Base-by-base conservation (phyloP, 139 green algal species). In the Chlorella sp. region DNA sequence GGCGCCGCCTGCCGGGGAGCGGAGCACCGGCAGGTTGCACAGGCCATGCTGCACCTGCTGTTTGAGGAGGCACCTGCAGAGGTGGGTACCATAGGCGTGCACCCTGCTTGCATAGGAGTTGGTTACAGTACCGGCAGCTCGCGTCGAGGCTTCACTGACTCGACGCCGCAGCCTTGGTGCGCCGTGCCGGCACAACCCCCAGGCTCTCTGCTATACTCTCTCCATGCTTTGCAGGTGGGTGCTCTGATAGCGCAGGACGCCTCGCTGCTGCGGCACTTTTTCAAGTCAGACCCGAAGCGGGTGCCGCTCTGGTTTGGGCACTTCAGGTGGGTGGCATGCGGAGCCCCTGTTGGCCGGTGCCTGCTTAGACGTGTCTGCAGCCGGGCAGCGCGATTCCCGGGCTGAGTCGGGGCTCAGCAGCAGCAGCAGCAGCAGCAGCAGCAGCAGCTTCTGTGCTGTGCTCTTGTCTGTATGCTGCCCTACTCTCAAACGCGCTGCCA, bases 231-330 rank as follows among this genome's bases (percentile, higher is more conserved):
- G 22, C 51, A 72, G 69, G 76, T 91, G 14, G 73, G 51, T 26
- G 24, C 48, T 17, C 76, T 87, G 69, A 30, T 91, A 34, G 56
- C 76, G 0, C 32, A 38, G n/a, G 74, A 87, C 16, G 24, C 76
- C 22, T 41, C 69, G 0, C 74, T 87, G 43, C 84, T 89, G 36
- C 58, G 70, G 11, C 38, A 40, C 60, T 89, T 77, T 38, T 80
- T 85, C 65, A 62, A 83, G 67, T 77, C 51, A 0, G 51, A 82
- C 32, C 48, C 54, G 28, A 62, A 70, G 43, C 72, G 51, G 24
- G 76, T 84, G 28, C 69, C 13, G 1, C 73, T 77, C 43, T 95
- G 92, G 92, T 95, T 95, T 82, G 86, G 78, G 5, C 83, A 92
- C 69, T 94, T 93, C 79, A 83, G 77, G 77, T 83, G 77, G 34